Evolutionary conservation across 2,329 filamentous ascomycete genomes (phyloP), one percentile per base, ranked within the genome.

Genomic region (Pseudogymnoascus verrucosus): DNA sequence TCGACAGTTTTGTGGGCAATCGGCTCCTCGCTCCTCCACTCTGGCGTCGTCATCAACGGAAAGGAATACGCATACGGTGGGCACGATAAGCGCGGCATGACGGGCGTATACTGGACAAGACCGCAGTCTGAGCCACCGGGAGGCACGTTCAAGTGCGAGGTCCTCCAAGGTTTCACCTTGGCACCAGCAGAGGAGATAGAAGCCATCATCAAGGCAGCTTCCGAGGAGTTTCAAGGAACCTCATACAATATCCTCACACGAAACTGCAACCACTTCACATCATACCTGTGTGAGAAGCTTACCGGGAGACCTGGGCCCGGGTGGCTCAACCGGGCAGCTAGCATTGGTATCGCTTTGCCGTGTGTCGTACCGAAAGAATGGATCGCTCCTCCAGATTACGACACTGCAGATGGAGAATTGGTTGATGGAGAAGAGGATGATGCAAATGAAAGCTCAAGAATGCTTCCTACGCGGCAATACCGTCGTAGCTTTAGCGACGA

Each of bases 191-290:
- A 82, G 64, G 90, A 95, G 74, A 88, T 95, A 68, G 86, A 91
- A 62, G 72, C 78, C 12, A 87, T 90, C 42, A 83, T 96, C 51
- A 84, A 82, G 69, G 79, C 80, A 64, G 88, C 87, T 11, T 90
- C 88, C 1, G 82, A 88, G 44, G 82, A 87, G 68, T 96, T 95
- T 70, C 81, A 86, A 64, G 91, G 91, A 23, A 86, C 86, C 0
- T 83, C 83, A 12, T 95, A 96, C 76, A 93, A 95, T 71, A 82
- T 96, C 12, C 80, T 96, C 51, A 91, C 87, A 19, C 86, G 86
- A 69, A 96, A 96, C 75, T 96, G 91, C 81, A 96, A 96, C 74
- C 91, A 96, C 74, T 96, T 96, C 74, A 93, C 90, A 1, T 86
- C 85, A 19, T 85, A 89, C 70, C 81, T 96, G 16, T 92, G 89